A percentile compares a stretch with the other conserved stretches of the same genome.
phyloP scores from a whole-genome alignment of 1,139 yeast genomes.

The Suhomyces wounanorum region DNA sequence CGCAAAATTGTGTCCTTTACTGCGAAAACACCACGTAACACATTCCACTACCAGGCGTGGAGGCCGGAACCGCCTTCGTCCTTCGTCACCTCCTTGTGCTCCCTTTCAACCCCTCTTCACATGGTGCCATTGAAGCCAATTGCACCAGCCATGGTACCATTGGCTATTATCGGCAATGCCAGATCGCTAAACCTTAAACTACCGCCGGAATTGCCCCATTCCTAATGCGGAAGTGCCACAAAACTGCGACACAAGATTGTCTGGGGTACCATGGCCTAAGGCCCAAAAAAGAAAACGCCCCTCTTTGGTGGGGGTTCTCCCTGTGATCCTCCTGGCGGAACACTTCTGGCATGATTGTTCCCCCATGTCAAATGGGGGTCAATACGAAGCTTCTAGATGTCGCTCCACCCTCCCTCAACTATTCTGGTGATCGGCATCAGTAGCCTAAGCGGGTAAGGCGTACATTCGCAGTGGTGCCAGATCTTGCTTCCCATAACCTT shows the following conservation, averaged over 20 bases:
- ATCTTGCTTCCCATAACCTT: not conserved
- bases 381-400: not conserved
- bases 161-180: conserved; percentile 1
- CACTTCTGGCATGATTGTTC: not conserved
- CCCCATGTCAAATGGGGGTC: not conserved
- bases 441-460: not conserved
- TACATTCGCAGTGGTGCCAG: not conserved
- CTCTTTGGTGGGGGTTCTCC: not conserved
- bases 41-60: not conserved
- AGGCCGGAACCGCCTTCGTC: not conserved
- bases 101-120: not conserved
- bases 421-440: not conserved
- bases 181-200: conserved; percentile 5
- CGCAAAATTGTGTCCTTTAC: not conserved
- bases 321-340: not conserved
- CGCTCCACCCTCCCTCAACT: not conserved
- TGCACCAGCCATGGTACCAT: conserved; percentile 1
- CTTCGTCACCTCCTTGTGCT: not conserved
- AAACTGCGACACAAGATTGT: not conserved
- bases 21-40: not conserved
- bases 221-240: not conserved
- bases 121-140: not conserved
- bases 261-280: not conserved
- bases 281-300: not conserved
- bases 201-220: not conserved